These are phyloP conservation scores for Bipolaris gigantea DNA, from an alignment of 2,329 filamentous ascomycete genomes.

Conservation along the genomic window DNA sequence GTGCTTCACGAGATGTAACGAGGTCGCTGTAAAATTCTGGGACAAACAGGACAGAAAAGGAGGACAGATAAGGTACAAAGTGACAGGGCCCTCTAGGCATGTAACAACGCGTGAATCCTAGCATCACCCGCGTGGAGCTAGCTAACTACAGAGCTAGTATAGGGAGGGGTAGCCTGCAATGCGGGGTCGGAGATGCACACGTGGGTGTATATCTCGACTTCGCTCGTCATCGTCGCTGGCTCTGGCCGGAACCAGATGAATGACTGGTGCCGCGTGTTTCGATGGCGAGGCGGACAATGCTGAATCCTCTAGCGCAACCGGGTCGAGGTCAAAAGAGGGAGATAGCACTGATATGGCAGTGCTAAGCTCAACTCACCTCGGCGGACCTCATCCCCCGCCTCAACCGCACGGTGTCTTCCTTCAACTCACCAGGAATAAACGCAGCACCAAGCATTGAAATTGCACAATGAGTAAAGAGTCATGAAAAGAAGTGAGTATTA, in stretches of 20 bases:
- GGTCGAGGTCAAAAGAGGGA: background rate
- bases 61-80: background rate
- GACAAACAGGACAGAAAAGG: background rate
- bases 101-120: constrained; percentile 13
- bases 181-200: constrained; percentile 32
- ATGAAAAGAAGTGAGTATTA: background rate
- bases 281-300: constrained; percentile 1
- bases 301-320: background rate
- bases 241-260: constrained; percentile 4
- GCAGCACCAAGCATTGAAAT: background rate
- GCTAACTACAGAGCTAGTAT: constrained; percentile 22
- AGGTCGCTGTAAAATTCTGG: background rate
- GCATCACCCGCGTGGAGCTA: constrained; percentile 6
- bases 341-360: background rate
- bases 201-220: constrained; percentile 25
- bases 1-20: background rate
- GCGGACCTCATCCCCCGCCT: background rate
- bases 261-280: constrained; percentile 12
- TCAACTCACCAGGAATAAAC: background rate
- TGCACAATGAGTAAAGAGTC: background rate
- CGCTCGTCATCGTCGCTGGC: constrained; percentile 10
- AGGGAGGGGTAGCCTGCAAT: constrained; percentile 33
- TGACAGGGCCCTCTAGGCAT: constrained; percentile 10
- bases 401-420: background rate
- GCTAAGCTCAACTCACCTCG: background rate